Conservation (phyloP, 2,329 filamentous ascomycete species). For the Ophiostoma ips region DNA sequence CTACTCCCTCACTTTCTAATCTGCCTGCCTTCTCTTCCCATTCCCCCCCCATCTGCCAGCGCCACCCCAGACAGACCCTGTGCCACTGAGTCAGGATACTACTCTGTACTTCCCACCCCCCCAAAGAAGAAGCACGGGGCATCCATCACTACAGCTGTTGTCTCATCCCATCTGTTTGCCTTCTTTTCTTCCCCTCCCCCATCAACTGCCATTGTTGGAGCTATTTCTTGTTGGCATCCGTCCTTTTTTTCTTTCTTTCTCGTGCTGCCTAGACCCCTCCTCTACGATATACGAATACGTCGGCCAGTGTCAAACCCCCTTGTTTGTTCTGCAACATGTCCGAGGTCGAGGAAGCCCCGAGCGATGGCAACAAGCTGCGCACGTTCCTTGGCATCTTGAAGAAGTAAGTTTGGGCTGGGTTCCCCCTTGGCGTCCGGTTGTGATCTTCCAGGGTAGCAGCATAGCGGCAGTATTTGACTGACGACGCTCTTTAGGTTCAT, state of each 20-base stretch:
- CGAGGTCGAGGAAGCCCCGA: slow-evolving; percentile 38
- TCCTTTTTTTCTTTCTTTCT: too few species aligned
- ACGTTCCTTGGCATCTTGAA: slow-evolving; percentile 79
- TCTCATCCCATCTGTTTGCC: neutral
- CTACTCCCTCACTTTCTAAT: neutral
- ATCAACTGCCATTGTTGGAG: too few species aligned
- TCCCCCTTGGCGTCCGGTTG: slow-evolving; percentile 9
- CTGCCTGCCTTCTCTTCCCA: neutral
- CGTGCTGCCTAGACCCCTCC: too few species aligned
- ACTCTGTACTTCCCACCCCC: too few species aligned
- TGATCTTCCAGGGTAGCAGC: too few species aligned
- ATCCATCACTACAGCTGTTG: neutral
- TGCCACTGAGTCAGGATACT: neutral
- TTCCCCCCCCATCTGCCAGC: neutral
- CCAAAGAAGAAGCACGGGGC: neutral
- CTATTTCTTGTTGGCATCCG: too few species aligned
- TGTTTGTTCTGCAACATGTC: too few species aligned
- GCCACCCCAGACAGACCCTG: too few species aligned
- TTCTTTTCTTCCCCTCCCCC: neutral
- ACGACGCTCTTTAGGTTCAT: slow-evolving; percentile 69
- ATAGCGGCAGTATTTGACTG: neutral
- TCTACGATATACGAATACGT: too few species aligned
- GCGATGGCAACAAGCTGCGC: slow-evolving; percentile 77
- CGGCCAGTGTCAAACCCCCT: slow-evolving; percentile 16
- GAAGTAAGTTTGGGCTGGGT: slow-evolving; percentile 42